Conservation (phyloP, 1,284 basidiomycete genomes). For the Cryptococcus wingfieldii region DNA sequence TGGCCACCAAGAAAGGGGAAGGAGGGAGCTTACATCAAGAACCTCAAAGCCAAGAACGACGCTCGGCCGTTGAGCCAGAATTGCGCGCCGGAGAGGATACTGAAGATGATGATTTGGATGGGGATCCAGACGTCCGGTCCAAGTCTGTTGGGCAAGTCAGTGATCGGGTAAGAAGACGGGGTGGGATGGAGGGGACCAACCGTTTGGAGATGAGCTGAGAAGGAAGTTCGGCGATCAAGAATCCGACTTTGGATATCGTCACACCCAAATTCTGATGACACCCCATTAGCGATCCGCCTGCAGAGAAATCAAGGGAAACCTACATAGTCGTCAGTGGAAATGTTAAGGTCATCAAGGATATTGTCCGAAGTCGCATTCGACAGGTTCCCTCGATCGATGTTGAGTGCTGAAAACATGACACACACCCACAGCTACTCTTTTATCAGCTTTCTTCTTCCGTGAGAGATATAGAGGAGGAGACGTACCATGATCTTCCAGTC, state of each 20-base stretch:
- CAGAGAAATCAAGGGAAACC: background rate
- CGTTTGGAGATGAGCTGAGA: slow-evolving; percentile 68
- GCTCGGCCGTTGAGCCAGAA: slow-evolving; percentile 60
- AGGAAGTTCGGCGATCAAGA: slow-evolving; percentile 55
- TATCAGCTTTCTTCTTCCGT: too few relatives aligned
- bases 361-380: slow-evolving; percentile 60
- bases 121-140: slow-evolving; percentile 64
- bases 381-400: slow-evolving; percentile 53
- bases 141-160: slow-evolving; percentile 20
- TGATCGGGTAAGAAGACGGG: background rate
- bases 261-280: slow-evolving; percentile 55
- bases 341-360: slow-evolving; percentile 59
- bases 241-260: slow-evolving; percentile 57
- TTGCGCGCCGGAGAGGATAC: slow-evolving; percentile 57
- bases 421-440: slow-evolving; percentile 15
- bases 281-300: background rate
- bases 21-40: slow-evolving; percentile 49
- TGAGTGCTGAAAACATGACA: slow-evolving; percentile 60
- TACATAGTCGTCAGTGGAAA: slow-evolving; percentile 26
- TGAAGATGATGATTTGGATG: slow-evolving; percentile 50
- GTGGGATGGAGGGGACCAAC: slow-evolving; percentile 11
- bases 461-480: background rate
- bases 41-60: slow-evolving; percentile 53
- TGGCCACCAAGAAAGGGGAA: background rate
- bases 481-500: slow-evolving; percentile 58